Conservation (phyloP, 352 stramenopile species). For the Plasmopara halstedii region DNA sequence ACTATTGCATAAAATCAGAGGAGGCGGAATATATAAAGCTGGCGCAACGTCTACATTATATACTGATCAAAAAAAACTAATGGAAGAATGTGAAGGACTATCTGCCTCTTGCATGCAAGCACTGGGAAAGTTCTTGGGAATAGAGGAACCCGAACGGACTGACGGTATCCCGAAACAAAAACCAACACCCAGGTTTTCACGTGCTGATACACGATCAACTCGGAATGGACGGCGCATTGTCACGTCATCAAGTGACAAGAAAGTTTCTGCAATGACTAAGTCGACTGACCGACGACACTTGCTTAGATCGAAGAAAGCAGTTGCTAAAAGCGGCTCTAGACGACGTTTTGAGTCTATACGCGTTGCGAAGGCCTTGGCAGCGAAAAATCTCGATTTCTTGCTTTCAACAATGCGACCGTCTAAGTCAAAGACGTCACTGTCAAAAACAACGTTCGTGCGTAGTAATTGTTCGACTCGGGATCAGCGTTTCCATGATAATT, state of each 20-base stretch:
- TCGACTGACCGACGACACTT: constrained; percentile 10
- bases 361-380: constrained; percentile 23
- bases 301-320: constrained; percentile 13
- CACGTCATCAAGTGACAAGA: constrained; percentile 5
- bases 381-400: constrained; percentile 7
- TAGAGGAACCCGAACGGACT: constrained; percentile 12
- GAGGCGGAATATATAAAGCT: constrained; percentile 4
- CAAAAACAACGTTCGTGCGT: constrained; percentile 15
- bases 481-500: constrained; percentile 6
- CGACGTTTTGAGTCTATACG: constrained; percentile 22
- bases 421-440: constrained; percentile 9
- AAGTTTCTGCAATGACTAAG: constrained; percentile 1
- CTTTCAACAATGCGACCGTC: constrained; percentile 7
- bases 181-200: constrained; percentile 1
- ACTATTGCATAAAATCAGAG: constrained; percentile 26
- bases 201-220: constrained; percentile 8
- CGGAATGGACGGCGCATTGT: constrained; percentile 9
- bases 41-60: constrained; percentile 6
- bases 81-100: constrained; percentile 59
- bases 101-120: constrained; percentile 51
- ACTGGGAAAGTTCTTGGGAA: constrained; percentile 51
- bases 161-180: constrained; percentile 1
- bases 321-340: constrained; percentile 11
- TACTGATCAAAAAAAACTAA: constrained; percentile 32
- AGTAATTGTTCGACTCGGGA: constrained; percentile 8